phyloP scores from a whole-genome alignment of 2,329 filamentous ascomycete genomes.

The Hymenoscyphus repandus region DNA sequence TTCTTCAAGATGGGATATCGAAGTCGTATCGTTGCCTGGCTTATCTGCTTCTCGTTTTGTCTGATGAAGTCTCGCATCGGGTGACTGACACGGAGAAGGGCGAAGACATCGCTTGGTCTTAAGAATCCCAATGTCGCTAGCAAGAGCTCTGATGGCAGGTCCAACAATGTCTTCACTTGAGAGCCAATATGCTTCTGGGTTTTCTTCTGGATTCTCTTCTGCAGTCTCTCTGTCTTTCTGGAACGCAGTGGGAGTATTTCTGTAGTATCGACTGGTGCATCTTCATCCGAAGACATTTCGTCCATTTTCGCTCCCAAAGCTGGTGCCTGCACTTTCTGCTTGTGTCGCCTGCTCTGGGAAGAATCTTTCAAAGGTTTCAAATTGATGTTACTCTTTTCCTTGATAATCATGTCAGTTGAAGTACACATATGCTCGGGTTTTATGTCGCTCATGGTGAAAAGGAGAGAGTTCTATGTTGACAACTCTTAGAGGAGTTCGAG shows the following conservation, averaged over 20 bases:
- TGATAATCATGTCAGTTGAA: no score
- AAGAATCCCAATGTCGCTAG: conserved; percentile 42
- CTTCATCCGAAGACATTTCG: no score
- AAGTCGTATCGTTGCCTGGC: conserved; percentile 36
- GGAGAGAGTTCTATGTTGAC: no score
- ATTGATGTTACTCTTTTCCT: no score
- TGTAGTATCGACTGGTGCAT: conserved; percentile 48
- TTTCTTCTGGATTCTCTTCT: conserved; percentile 40
- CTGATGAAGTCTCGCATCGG: conserved; percentile 39
- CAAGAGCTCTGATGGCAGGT: conserved; percentile 49
- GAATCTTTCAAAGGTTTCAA: no score
- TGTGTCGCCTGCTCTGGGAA: no score
- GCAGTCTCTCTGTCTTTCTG: conserved; percentile 45
- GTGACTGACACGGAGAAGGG: conserved; percentile 38
- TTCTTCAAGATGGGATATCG: conserved; percentile 46
- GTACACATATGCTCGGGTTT: no score
- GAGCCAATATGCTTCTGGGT: no score
- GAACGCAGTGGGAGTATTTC: conserved; percentile 43
- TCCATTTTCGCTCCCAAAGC: no score
- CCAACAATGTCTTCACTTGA: conserved; percentile 35
- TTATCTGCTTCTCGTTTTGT: conserved; percentile 39
- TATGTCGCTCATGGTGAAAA: no score
- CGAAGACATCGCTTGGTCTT: conserved; percentile 46
- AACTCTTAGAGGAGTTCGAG: no score
- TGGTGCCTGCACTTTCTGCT: no score